Evolutionary conservation across 176 grass and related monocot species (phyloP).

Genomic region (Phoenix roebelenii): DNA sequence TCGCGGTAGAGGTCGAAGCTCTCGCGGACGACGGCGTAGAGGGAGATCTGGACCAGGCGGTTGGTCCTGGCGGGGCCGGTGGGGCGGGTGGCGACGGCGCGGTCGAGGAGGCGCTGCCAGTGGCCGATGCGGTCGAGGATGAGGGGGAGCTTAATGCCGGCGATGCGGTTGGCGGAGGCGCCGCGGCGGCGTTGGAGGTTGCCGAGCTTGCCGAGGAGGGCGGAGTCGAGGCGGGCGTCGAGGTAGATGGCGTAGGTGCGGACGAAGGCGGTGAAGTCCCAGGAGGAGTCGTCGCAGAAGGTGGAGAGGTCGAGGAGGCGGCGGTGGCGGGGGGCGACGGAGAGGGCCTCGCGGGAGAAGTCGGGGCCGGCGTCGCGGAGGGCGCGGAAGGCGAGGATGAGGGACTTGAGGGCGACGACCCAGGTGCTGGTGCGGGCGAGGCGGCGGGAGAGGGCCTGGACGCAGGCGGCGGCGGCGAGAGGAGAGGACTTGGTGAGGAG

Average conservation of each 20-base stretch:
- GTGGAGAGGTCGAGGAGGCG: constrained; percentile 29
- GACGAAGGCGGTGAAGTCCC: constrained; percentile 36
- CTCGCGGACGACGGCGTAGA: constrained; percentile 30
- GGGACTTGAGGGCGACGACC: constrained; percentile 41
- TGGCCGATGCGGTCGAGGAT: constrained; percentile 23
- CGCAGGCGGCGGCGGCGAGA: constrained; percentile 9
- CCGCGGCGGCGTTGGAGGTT: constrained; percentile 1
- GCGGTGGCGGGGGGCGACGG: neutral
- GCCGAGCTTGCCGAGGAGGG: constrained; percentile 15
- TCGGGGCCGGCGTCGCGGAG: constrained; percentile 21
- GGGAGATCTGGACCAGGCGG: constrained; percentile 27
- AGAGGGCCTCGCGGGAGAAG: constrained; percentile 26
- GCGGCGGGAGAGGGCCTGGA: constrained; percentile 27
- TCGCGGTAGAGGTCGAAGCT: constrained; percentile 34
- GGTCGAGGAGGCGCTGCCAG: constrained; percentile 31
- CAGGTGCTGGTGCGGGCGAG: constrained; percentile 29
- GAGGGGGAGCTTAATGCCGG: constrained; percentile 5
- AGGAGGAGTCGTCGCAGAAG: constrained; percentile 27
- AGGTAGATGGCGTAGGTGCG: constrained; percentile 30
- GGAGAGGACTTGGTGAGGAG: constrained; percentile 15
- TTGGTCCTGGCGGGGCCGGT: constrained; percentile 21
- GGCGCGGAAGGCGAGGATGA: constrained; percentile 17
- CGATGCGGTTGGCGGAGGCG: neutral
- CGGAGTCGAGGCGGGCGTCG: constrained; percentile 28
- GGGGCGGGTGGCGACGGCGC: constrained; percentile 25